Evolutionary conservation across 2,329 filamentous ascomycete genomes (phyloP).

Genomic region (Didymellaceae sp.): DNA sequence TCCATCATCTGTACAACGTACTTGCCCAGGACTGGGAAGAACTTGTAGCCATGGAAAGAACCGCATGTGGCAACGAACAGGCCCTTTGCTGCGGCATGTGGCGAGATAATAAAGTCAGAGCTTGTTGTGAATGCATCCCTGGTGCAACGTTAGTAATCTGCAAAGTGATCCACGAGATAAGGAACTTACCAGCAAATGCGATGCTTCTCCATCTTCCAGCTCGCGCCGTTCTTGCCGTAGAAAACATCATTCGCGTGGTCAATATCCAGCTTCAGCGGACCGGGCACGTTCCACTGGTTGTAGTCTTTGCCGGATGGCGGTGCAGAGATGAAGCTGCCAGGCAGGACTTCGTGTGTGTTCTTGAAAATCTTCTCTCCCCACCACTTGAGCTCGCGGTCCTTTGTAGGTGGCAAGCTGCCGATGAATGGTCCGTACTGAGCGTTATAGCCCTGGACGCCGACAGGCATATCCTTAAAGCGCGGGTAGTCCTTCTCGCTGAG

Average conservation of each 20-base stretch:
- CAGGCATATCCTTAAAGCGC: slow-evolving; percentile 43
- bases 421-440: slow-evolving; percentile 41
- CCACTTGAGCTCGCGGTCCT: slow-evolving; percentile 45
- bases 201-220: slow-evolving; percentile 67
- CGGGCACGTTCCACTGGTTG: slow-evolving; percentile 67
- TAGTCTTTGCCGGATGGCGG: slow-evolving; percentile 65
- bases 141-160: slow-evolving; percentile 33
- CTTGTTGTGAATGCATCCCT: slow-evolving; percentile 69
- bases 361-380: slow-evolving; percentile 47
- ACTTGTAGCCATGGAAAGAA: slow-evolving; percentile 68
- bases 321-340: slow-evolving; percentile 62
- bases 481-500: slow-evolving; percentile 45
- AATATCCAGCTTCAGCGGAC: slow-evolving; percentile 64
- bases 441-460: slow-evolving; percentile 42
- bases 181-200: slow-evolving; percentile 68
- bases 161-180: not conserved
- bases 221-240: slow-evolving; percentile 63
- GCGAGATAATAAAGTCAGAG: slow-evolving; percentile 63
- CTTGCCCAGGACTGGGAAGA: slow-evolving; percentile 63
- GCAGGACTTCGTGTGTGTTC: slow-evolving; percentile 44
- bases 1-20: slow-evolving; percentile 60
- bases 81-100: slow-evolving; percentile 54
- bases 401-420: slow-evolving; percentile 42
- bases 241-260: slow-evolving; percentile 63
- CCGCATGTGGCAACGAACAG: slow-evolving; percentile 67